Conservation (phyloP, 441 rosid genomes). For the Bruguiera hainesii region DNA sequence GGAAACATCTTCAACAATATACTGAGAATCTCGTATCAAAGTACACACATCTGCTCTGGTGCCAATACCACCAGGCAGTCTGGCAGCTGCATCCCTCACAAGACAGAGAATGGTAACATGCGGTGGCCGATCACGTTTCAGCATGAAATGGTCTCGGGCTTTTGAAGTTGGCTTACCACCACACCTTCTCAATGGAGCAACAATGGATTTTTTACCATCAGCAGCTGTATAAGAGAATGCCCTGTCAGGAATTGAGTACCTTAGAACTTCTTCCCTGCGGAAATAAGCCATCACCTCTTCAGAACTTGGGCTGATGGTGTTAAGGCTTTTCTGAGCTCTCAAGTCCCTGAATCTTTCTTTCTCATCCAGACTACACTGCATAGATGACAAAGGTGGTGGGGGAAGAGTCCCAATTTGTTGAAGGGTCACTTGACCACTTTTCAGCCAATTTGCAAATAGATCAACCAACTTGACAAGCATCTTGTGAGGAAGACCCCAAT, state of each 20-base stretch:
- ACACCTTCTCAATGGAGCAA: slow-evolving; percentile 98
- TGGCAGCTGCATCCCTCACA: slow-evolving; percentile 97
- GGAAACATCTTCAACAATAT: slow-evolving; percentile 82
- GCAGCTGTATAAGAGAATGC: slow-evolving; percentile 97
- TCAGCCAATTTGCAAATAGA: slow-evolving; percentile 97
- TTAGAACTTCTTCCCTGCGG: slow-evolving; percentile 84
- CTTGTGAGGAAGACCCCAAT: slow-evolving; percentile 93
- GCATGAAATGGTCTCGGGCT: slow-evolving; percentile 99
- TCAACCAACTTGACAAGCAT: slow-evolving; percentile 97
- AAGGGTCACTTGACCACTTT: slow-evolving; percentile 93
- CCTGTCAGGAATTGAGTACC: slow-evolving; percentile 98
- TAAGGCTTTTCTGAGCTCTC: slow-evolving; percentile 98
- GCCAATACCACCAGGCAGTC: slow-evolving; percentile 97
- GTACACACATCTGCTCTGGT: slow-evolving; percentile 99
- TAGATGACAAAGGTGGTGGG: slow-evolving; percentile 76
- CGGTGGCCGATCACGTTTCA: slow-evolving; percentile 98
- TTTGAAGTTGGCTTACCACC: slow-evolving; percentile 99
- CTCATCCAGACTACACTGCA: slow-evolving; percentile 88
- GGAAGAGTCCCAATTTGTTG: slow-evolving; percentile 97
- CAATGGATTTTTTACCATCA: slow-evolving; percentile 95
- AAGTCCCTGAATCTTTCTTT: slow-evolving; percentile 97
- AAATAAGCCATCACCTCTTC: slow-evolving; percentile 93
- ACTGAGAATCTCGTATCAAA: slow-evolving; percentile 91
- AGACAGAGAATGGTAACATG: slow-evolving; percentile 99
- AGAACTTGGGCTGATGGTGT: slow-evolving; percentile 72